Percentiles rank a stretch among this genome's conserved stretches.
phyloP scores from a whole-genome alignment of 306 rosid genomes.

The Crataegus laevigata region DNA sequence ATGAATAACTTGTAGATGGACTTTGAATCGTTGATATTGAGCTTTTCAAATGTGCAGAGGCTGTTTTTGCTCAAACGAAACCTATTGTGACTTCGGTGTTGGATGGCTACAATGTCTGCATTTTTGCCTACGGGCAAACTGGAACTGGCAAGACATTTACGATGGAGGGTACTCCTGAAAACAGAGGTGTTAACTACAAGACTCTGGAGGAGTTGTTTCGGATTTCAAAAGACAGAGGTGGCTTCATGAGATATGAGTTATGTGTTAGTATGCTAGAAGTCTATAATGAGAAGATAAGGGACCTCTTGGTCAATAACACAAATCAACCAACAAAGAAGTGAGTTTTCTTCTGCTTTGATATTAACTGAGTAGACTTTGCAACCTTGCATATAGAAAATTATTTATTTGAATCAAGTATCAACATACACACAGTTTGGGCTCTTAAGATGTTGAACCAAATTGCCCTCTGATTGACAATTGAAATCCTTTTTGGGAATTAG shows the following conservation, averaged over 20 bases:
- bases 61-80: conserved; percentile 74
- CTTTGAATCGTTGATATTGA: not conserved
- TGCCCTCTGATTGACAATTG: not conserved
- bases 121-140: conserved; percentile 98
- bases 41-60: conserved; percentile 41
- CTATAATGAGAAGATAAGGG: conserved; percentile 87
- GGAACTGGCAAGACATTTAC: conserved; percentile 98
- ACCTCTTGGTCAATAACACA: conserved; percentile 74
- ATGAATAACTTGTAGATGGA: not conserved
- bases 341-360: conserved; percentile 22
- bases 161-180: conserved; percentile 87
- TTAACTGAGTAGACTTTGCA: not conserved
- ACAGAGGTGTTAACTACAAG: conserved; percentile 93
- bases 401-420: not conserved
- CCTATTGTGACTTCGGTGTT: conserved; percentile 80
- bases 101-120: conserved; percentile 94
- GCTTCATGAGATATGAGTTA: conserved; percentile 64
- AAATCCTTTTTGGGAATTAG: not conserved
- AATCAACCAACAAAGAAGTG: conserved; percentile 74
- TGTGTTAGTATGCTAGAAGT: conserved; percentile 95
- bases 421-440: not conserved
- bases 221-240: conserved; percentile 60
- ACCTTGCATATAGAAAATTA: not conserved
- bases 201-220: conserved; percentile 77
- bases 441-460: not conserved